These are phyloP conservation scores for Geotrichum reessii DNA, from an alignment of 1,139 yeast genomes.

Conservation along the genomic window DNA sequence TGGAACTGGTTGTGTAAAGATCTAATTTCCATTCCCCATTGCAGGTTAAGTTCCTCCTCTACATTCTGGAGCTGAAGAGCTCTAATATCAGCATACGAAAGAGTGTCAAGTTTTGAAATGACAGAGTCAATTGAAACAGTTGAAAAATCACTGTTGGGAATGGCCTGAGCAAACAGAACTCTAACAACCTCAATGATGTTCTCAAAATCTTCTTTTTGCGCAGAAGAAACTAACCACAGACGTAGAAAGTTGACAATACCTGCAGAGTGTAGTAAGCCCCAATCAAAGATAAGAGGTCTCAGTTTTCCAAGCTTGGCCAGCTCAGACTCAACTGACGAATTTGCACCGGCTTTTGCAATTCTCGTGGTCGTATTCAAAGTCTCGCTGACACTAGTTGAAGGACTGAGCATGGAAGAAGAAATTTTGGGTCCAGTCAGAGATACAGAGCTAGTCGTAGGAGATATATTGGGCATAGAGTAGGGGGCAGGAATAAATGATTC, in stretches of 20 bases:
- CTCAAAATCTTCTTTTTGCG: conserved; percentile 49
- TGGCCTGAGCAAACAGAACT: conserved; percentile 35
- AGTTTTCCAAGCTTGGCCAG: conserved; percentile 32
- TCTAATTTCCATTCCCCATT: conserved; percentile 39
- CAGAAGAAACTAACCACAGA: conserved; percentile 65
- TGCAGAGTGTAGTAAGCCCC: conserved; percentile 53
- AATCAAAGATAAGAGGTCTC: conserved; percentile 45
- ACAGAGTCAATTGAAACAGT: conserved; percentile 24
- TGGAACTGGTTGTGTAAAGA: conserved; percentile 50
- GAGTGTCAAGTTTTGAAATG: conserved; percentile 35
- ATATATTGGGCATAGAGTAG: conserved; percentile 14
- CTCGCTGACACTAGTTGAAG: conserved; percentile 15
- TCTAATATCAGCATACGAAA: conserved; percentile 50
- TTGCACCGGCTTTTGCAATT: conserved; percentile 14
- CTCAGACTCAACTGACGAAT: conserved; percentile 29
- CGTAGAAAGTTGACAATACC: conserved; percentile 54
- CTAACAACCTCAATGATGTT: conserved; percentile 43
- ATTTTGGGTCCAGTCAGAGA: background rate
- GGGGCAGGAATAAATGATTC: conserved; percentile 27
- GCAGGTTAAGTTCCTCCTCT: conserved; percentile 35
- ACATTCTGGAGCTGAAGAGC: conserved; percentile 48
- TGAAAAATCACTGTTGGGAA: conserved; percentile 27
- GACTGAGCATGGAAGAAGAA: conserved; percentile 17
- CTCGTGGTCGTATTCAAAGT: conserved; percentile 14
- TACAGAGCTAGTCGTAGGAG: background rate